phyloP scores from a whole-genome alignment of 139 green algal species.

The Tetradesmus lagerheimii region DNA sequence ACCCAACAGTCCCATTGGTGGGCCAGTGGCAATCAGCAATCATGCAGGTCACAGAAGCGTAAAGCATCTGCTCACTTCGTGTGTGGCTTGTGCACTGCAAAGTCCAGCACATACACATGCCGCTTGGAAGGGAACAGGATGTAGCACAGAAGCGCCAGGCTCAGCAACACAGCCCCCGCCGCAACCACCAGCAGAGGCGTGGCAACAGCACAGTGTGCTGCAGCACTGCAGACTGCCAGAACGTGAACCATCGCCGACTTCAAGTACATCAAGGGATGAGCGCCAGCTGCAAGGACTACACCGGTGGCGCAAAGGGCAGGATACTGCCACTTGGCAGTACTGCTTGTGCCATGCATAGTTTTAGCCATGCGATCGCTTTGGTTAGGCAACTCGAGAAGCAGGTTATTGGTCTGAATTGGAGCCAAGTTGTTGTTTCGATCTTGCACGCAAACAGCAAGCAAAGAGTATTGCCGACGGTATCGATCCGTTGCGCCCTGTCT shows the following conservation, averaged over 20 bases:
- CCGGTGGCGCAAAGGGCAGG: background rate
- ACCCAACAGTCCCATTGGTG: background rate
- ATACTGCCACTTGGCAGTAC: background rate
- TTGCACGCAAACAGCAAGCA: too few species aligned
- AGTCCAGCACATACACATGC: constrained; percentile 42
- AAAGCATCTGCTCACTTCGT: constrained; percentile 48
- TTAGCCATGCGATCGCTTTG: background rate
- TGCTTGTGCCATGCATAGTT: background rate
- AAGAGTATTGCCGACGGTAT: too few species aligned
- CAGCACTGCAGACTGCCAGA: background rate
- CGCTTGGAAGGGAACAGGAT: constrained; percentile 76
- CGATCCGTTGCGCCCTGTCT: too few species aligned
- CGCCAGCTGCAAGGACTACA: background rate
- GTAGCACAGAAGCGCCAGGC: constrained; percentile 69
- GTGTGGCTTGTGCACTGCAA: constrained; percentile 41
- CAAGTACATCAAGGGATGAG: background rate
- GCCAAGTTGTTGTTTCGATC: too few species aligned
- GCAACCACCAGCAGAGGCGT: background rate
- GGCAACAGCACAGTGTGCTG: background rate
- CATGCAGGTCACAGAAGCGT: constrained; percentile 43
- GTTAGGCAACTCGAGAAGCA: too few species aligned
- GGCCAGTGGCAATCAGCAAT: background rate
- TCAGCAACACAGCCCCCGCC: constrained; percentile 54
- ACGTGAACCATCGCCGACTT: background rate
- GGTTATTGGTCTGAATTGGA: too few species aligned